phyloP scores from a whole-genome alignment of 2,329 filamentous ascomycete genomes.

The Nemania abortiva region DNA sequence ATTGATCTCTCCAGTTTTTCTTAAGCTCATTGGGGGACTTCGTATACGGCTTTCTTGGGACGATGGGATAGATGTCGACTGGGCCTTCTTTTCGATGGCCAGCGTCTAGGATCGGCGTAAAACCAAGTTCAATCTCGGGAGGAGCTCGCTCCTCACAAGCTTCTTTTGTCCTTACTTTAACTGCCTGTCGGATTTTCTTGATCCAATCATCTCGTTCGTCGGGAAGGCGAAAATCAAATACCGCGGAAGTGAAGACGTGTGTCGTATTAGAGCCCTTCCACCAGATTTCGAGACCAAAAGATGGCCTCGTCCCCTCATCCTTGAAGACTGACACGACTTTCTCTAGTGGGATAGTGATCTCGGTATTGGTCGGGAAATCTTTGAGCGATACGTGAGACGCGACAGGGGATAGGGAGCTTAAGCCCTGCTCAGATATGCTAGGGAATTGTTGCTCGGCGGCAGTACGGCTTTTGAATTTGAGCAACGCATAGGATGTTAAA shows the following conservation, averaged over 20 bases:
- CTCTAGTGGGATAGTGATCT: conserved; percentile 62
- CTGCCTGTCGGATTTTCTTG: conserved; percentile 59
- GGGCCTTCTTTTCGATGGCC: conserved; percentile 57
- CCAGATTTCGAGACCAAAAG: conserved; percentile 68
- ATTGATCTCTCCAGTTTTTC: conserved; percentile 61
- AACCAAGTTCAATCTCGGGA: conserved; percentile 61
- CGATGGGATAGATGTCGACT: conserved; percentile 65
- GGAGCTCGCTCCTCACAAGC: conserved; percentile 56
- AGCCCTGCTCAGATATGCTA: conserved; percentile 54
- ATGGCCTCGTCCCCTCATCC: conserved; percentile 62
- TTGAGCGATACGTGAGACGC: conserved; percentile 48
- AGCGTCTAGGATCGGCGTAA: conserved; percentile 60
- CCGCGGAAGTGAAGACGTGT: conserved; percentile 61
- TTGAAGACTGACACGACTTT: conserved; percentile 66
- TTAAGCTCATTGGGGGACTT: conserved; percentile 57
- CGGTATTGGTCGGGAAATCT: conserved; percentile 42
- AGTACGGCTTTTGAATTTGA: conserved; percentile 63
- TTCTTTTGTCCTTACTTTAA: conserved; percentile 47
- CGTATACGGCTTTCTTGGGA: conserved; percentile 60
- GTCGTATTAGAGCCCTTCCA: conserved; percentile 59
- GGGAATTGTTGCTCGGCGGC: conserved; percentile 63
- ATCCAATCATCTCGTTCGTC: conserved; percentile 65
- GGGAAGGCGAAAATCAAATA: conserved; percentile 63
- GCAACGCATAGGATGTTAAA: conserved; percentile 62
- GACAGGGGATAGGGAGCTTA: conserved; percentile 53